phyloP scores from a whole-genome alignment of 257 asterid species.

The Ocimum tenuiflorum region DNA sequence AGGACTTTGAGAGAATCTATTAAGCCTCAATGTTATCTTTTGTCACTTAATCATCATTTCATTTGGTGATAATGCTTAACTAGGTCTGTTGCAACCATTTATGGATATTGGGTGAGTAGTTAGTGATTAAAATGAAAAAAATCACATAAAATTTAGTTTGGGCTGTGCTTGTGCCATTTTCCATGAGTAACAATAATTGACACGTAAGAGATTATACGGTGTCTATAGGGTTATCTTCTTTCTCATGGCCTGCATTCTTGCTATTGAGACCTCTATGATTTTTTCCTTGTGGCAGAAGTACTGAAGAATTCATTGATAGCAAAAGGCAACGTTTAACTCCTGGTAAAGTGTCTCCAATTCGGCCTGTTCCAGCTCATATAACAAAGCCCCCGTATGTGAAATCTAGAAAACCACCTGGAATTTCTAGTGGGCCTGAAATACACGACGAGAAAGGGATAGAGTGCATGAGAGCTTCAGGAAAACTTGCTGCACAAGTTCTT shows the following conservation, averaged over 20 bases:
- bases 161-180: not conserved
- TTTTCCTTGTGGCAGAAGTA: conserved; percentile 35
- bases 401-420: conserved; percentile 71
- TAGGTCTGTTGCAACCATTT: not conserved
- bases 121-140: not conserved
- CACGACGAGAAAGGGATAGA: conserved; percentile 79
- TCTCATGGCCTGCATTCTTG: not conserved
- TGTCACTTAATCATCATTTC: not conserved
- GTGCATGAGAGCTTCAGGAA: conserved; percentile 94
- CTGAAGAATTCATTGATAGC: conserved; percentile 42
- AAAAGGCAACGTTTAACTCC: conserved; percentile 59
- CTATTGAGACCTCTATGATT: conserved; percentile 1
- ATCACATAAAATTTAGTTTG: not conserved
- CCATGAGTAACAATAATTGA: not conserved
- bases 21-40: not conserved
- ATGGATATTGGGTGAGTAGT: not conserved
- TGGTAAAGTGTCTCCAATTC: conserved; percentile 70
- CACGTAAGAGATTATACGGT: not conserved
- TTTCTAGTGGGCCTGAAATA: conserved; percentile 60
- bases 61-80: not conserved
- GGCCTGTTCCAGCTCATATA: conserved; percentile 78
- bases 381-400: conserved; percentile 73
- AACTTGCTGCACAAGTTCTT: conserved; percentile 95
- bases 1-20: not conserved
- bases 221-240: not conserved